These are phyloP conservation scores for Pisolithus microcarpus DNA, from an alignment of 768 basidiomycete species.

Conservation along the genomic window DNA sequence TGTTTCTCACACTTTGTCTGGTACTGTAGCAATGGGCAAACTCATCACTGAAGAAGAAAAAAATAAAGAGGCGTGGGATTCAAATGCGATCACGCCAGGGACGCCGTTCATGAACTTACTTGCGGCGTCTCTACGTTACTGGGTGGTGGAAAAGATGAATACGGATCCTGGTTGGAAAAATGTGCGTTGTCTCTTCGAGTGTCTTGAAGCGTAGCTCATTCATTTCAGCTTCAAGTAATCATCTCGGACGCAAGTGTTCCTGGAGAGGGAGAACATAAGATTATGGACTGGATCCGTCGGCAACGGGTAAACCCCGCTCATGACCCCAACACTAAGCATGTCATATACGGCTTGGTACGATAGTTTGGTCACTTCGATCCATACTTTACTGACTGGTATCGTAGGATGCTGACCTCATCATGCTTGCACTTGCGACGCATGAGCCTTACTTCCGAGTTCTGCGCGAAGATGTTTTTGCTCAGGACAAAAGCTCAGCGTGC, in stretches of 20 bases:
- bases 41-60: constrained; percentile 72
- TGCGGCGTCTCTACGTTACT: constrained; percentile 83
- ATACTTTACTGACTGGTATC: constrained; percentile 7
- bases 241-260: constrained; percentile 97
- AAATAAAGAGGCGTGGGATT: constrained; percentile 87
- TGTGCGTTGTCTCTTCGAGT: constrained; percentile 36
- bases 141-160: constrained; percentile 94
- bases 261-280: constrained; percentile 99
- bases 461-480: constrained; percentile 94
- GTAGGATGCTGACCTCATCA: constrained; percentile 97
- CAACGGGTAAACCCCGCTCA: constrained; percentile 84
- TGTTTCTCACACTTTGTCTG: background rate
- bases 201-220: background rate
- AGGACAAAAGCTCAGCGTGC: constrained; percentile 74
- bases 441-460: constrained; percentile 97
- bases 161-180: constrained; percentile 94
- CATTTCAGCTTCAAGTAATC: constrained; percentile 76
- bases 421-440: constrained; percentile 96
- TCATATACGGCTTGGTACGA: constrained; percentile 92
- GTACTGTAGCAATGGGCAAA: constrained; percentile 81
- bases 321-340: constrained; percentile 91
- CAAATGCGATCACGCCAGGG: constrained; percentile 97
- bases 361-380: background rate
- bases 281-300: constrained; percentile 96
- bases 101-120: constrained; percentile 98